These are phyloP conservation scores for Kitagawia praeruptora DNA, from an alignment of 129 eudicot genomes.

Conservation along the genomic window DNA sequence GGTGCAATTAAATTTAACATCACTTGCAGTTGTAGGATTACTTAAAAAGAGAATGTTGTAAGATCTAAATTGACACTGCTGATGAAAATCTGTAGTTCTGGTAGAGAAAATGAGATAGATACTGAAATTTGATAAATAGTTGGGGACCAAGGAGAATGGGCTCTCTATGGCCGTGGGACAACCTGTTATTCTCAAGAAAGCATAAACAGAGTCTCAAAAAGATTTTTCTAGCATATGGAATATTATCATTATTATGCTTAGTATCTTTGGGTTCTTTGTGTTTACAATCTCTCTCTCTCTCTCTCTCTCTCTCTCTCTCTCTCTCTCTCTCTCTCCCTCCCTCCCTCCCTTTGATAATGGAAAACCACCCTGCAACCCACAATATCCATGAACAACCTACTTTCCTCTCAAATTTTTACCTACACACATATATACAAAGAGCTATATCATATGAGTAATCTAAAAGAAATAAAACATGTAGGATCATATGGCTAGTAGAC, in stretches of 20 bases:
- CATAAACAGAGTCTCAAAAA: not conserved
- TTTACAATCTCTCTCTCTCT: not conserved
- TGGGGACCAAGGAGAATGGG: constrained; percentile 8
- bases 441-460: not conserved
- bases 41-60: not conserved
- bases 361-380: constrained; percentile 5
- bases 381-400: not conserved
- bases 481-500: constrained; percentile 1
- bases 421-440: not conserved
- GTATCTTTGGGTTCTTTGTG: not conserved
- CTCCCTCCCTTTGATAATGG: not conserved
- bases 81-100: not conserved
- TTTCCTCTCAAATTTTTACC: not conserved
- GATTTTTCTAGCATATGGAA: constrained; percentile 2
- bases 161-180: not conserved
- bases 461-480: not conserved
- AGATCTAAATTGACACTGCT: not conserved
- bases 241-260: constrained; percentile 3
- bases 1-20: not conserved
- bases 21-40: not conserved
- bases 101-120: not conserved
- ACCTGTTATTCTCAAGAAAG: not conserved
- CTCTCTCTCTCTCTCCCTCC: no score
- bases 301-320: no score
- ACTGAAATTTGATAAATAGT: not conserved